Evolutionary conservation across 202 grass and related monocot species (phyloP).

Genomic region (Eragrostis tef): DNA sequence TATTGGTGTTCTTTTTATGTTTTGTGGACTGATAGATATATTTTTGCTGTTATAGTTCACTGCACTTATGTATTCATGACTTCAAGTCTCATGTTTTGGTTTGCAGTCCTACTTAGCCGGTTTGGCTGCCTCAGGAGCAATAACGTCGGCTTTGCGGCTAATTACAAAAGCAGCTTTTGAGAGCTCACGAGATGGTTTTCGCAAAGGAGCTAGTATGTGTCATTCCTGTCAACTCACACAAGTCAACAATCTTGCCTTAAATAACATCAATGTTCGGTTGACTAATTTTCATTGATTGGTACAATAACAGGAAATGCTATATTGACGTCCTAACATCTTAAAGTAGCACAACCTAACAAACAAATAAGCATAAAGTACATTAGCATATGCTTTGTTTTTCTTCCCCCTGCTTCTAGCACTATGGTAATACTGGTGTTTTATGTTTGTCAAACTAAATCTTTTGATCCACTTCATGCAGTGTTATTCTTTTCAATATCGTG

Average conservation of each 20-base stretch:
- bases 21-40: background rate
- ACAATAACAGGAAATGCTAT: too few species aligned
- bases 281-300: too few species aligned
- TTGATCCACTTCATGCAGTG: conserved; percentile 4
- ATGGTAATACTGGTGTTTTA: too few species aligned
- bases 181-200: conserved; percentile 58
- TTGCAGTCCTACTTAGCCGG: conserved; percentile 65
- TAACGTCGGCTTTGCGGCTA: conserved; percentile 61
- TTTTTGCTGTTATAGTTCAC: background rate
- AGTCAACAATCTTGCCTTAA: background rate
- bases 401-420: too few species aligned
- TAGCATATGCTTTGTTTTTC: too few species aligned
- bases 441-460: background rate
- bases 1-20: background rate
- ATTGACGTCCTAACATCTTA: too few species aligned
- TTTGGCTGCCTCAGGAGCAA: conserved; percentile 57
- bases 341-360: too few species aligned
- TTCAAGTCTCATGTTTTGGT: background rate
- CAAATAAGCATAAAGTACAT: too few species aligned
- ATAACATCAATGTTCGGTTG: background rate
- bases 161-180: conserved; percentile 72
- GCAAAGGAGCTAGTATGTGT: conserved; percentile 63
- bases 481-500: conserved; percentile 23
- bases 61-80: background rate
- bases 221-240: background rate